Percentiles rank a stretch among this genome's conserved stretches.
These are phyloP conservation scores for Chalciporus piperatus DNA, from an alignment of 768 basidiomycete genomes.

Conservation along the genomic window DNA sequence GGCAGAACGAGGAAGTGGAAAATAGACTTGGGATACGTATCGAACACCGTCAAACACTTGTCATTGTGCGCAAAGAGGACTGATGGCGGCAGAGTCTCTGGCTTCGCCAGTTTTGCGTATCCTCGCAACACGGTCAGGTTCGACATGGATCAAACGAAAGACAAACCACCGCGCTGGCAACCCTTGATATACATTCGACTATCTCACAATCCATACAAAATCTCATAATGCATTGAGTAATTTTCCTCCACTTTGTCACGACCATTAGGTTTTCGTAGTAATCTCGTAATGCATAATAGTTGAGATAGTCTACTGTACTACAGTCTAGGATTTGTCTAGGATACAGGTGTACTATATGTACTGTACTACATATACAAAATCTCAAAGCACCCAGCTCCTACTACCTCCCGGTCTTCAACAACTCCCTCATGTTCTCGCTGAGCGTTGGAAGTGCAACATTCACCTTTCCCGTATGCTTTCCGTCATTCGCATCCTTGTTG, in stretches of 20 bases:
- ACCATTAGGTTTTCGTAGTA: too few relatives aligned
- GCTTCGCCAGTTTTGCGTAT: slow-evolving; percentile 53
- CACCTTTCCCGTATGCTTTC: slow-evolving; percentile 15
- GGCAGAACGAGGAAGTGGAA: slow-evolving; percentile 92
- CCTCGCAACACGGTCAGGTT: slow-evolving; percentile 54
- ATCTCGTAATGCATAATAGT: too few relatives aligned
- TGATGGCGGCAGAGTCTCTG: slow-evolving; percentile 53
- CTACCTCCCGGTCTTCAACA: slow-evolving; percentile 49
- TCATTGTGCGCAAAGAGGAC: slow-evolving; percentile 56
- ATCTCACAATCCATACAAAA: too few relatives aligned
- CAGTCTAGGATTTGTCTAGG: too few relatives aligned
- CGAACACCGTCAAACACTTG: slow-evolving; percentile 63
- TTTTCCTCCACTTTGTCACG: too few relatives aligned
- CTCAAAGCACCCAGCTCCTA: slow-evolving; percentile 8
- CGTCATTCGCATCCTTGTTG: slow-evolving; percentile 1
- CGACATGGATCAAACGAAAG: slow-evolving; percentile 27
- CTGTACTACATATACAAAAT: slow-evolving; percentile 6
- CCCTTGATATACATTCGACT: too few relatives aligned
- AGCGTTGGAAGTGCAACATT: slow-evolving; percentile 45
- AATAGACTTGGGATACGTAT: slow-evolving; percentile 77
- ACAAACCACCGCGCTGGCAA: too few relatives aligned
- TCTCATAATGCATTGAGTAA: too few relatives aligned
- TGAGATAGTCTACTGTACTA: too few relatives aligned
- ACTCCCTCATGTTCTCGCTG: slow-evolving; percentile 60
- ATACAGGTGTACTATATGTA: slow-evolving; percentile 4